Evolutionary conservation across 1,284 basidiomycete genomes (phyloP), one percentile per base, ranked within the genome.

Genomic region (Puccinia polysora): DNA sequence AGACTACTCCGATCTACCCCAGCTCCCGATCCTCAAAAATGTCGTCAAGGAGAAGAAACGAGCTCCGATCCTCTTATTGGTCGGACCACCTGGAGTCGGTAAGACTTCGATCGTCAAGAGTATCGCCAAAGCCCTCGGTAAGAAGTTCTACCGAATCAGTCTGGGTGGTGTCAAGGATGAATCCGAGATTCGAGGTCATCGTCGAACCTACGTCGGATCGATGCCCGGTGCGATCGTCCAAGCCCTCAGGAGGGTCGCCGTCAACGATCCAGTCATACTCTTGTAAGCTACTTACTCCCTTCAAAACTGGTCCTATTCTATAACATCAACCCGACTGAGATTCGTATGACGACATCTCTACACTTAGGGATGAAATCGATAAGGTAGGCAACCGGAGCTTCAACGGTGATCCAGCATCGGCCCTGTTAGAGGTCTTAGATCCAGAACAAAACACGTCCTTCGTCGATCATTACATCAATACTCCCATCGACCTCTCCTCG

Each of bases 1-100:
- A 18, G 50, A 15, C 23, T 28, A 5, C 23, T 5, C 6, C 20
- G 40, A 62, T 62, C 23, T 10, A 7, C 25, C 23, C 0, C 15
- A 12, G 10, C 59, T 32, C 8, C 15, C 59, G 2, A 28, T 15
- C 1, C 12, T 28, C 14, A 23, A 1, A 15, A 36, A 40, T n/a
- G 56, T 20, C 8, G n/a, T 2, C 23, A 28, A 20, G 20, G 76
- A 78, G 72, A 65, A 56, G 18, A 38, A 65, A 70, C 89, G 89
- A 76, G 91, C 89, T 0, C 91, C 91, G 0, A 93, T 94, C 73
- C 81, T 94, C 18, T 79, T 93, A 84, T 88, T 82, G 72, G 85
- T 82, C 47, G 75, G 75, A 18, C 79, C 79, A 14, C 89, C 89
- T 0, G 90, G 89, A 7, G 88, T 87, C 0, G 89, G 90, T 18